Conservation (phyloP, 208 protist species). For the Wallacemonas sp. region DNA sequence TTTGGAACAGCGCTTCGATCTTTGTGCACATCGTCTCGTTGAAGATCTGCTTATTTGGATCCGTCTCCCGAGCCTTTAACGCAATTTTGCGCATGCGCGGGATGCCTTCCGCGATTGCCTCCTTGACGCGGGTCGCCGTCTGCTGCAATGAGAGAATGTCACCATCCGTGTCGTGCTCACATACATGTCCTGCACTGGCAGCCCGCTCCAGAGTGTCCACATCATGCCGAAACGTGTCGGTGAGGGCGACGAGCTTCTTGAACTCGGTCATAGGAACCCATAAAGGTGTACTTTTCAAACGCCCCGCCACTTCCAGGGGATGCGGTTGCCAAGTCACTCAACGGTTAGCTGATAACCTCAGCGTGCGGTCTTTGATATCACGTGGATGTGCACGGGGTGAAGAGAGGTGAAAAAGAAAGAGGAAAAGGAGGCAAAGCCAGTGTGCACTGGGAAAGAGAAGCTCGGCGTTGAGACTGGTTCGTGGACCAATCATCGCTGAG, state of each 20-base stretch:
- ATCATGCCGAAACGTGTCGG: slow-evolving; percentile 28
- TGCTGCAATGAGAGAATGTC: background rate
- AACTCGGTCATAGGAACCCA: slow-evolving; percentile 60
- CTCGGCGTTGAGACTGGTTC: too few species aligned
- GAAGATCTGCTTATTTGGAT: slow-evolving; percentile 86
- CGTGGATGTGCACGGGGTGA: too few species aligned
- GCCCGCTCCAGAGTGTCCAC: slow-evolving; percentile 8
- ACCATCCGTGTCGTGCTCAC: background rate
- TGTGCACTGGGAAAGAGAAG: too few species aligned
- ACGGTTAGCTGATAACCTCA: too few species aligned
- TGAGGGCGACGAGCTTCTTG: slow-evolving; percentile 50
- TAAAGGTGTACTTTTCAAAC: too few species aligned
- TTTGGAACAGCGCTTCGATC: slow-evolving; percentile 65
- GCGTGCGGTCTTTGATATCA: too few species aligned
- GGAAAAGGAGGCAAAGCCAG: too few species aligned
- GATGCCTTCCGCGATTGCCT: slow-evolving; percentile 18
- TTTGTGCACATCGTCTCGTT: slow-evolving; percentile 88
- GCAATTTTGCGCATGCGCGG: slow-evolving; percentile 70
- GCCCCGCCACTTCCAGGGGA: too few species aligned
- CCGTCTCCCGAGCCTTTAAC: slow-evolving; percentile 61
- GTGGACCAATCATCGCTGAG: too few species aligned
- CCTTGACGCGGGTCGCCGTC: slow-evolving; percentile 18
- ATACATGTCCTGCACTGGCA: background rate
- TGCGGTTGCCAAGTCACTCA: too few species aligned
- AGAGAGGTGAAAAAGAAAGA: too few species aligned